A percentile compares a stretch with the other conserved stretches of the same genome.
phyloP scores from a whole-genome alignment of 768 basidiomycete species.

The Galerina marginata region DNA sequence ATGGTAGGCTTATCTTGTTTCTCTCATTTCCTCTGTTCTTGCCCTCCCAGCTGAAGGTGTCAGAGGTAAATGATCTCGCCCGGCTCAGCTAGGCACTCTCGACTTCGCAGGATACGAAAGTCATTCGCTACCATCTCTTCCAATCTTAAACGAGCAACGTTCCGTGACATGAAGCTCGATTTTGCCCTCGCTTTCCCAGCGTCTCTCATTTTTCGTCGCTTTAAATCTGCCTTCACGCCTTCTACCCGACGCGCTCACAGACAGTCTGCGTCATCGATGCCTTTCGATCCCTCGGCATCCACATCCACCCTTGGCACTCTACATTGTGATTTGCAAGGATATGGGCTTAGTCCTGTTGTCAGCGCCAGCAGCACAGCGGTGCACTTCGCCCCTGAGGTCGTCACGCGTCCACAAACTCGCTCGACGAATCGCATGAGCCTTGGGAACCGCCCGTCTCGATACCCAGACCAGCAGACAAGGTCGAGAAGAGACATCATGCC shows the following conservation, averaged over 20 bases:
- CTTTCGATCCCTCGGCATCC: not conserved
- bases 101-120: not conserved
- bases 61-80: too few species aligned
- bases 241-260: slow-evolving; percentile 1
- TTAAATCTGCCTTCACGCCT: slow-evolving; percentile 10
- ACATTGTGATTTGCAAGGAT: not conserved
- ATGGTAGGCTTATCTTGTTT: not conserved
- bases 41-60: too few species aligned
- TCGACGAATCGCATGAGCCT: too few species aligned
- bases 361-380: slow-evolving; percentile 11
- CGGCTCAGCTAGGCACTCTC: too few species aligned
- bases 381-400: not conserved
- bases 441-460: too few species aligned
- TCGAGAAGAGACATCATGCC: not conserved
- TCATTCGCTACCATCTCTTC: not conserved
- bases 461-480: not conserved
- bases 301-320: not conserved
- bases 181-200: not conserved
- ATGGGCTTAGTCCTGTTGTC: not conserved
- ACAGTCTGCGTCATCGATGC: not conserved
- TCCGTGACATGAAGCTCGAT: not conserved
- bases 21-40: not conserved
- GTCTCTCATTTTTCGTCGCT: not conserved
- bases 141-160: not conserved
- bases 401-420: too few species aligned